A percentile compares a stretch with the other conserved stretches of the same genome.
These are phyloP conservation scores for Violaceomyces palustris DNA, from an alignment of 1,284 basidiomycete species.

Conservation along the genomic window DNA sequence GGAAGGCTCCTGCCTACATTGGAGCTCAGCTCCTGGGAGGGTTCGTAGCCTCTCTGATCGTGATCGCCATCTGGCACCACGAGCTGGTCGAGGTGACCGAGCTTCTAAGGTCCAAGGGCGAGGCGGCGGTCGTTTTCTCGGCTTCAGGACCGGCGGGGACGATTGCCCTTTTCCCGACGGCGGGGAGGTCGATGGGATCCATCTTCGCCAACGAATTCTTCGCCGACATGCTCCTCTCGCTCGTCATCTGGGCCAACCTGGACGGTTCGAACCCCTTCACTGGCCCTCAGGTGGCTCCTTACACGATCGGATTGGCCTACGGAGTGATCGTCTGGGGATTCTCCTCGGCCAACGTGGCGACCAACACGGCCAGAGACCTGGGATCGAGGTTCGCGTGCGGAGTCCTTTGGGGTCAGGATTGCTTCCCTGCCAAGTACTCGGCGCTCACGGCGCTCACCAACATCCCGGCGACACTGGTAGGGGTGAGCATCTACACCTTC, in stretches of 20 bases:
- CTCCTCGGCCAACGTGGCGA: slow-evolving; percentile 27
- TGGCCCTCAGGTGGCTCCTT: slow-evolving; percentile 27
- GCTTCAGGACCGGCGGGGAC: slow-evolving; percentile 35
- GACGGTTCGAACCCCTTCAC: slow-evolving; percentile 38
- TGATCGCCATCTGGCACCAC: slow-evolving; percentile 25
- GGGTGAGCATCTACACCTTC: slow-evolving; percentile 38
- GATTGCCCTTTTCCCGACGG: slow-evolving; percentile 36
- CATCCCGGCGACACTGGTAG: slow-evolving; percentile 35
- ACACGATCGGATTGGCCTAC: slow-evolving; percentile 38
- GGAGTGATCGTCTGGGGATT: slow-evolving; percentile 38
- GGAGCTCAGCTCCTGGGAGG: slow-evolving; percentile 30
- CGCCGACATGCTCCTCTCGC: slow-evolving; percentile 27
- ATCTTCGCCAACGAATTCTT: slow-evolving; percentile 43
- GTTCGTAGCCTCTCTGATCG: slow-evolving; percentile 30
- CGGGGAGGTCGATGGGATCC: slow-evolving; percentile 21
- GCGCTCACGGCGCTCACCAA: slow-evolving; percentile 39
- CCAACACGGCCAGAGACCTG: slow-evolving; percentile 39
- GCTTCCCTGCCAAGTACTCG: slow-evolving; percentile 36
- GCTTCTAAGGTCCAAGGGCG: slow-evolving; percentile 16
- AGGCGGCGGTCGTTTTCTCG: slow-evolving; percentile 24
- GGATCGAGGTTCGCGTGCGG: slow-evolving; percentile 35
- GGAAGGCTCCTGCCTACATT: slow-evolving; percentile 37
- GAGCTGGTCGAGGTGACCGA: slow-evolving; percentile 27
- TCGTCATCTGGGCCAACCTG: slow-evolving; percentile 40
- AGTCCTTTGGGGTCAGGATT: slow-evolving; percentile 29